Percentiles rank a stretch among this genome's conserved stretches.
phyloP scores from a whole-genome alignment of 1,284 basidiomycete species.

The Fomitopsis betulina region DNA sequence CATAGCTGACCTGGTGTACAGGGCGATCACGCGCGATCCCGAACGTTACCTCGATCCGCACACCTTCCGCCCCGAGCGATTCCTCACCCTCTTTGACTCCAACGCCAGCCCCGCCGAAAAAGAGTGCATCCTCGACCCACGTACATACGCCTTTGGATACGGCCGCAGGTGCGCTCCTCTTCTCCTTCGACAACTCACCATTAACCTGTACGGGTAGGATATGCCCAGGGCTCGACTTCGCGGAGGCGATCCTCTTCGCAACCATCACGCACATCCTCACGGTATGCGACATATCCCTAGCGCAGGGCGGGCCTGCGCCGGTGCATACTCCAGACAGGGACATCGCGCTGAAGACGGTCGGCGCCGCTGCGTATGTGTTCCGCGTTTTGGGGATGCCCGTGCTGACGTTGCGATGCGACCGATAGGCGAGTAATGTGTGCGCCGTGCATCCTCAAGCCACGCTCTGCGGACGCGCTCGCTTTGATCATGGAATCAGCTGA shows the following conservation, averaged over 20 bases:
- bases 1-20: background rate
- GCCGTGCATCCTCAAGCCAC: background rate
- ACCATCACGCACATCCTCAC: background rate
- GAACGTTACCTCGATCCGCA: constrained; percentile 14
- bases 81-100: constrained; percentile 4
- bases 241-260: constrained; percentile 1
- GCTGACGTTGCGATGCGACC: background rate
- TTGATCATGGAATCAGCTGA: background rate
- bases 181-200: no score
- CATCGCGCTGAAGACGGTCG: background rate
- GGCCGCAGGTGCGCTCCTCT: constrained; percentile 16
- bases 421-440: background rate
- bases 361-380: background rate
- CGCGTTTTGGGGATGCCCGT: background rate
- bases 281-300: background rate
- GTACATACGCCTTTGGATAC: constrained; percentile 12
- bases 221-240: constrained; percentile 21
- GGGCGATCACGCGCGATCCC: constrained; percentile 24
- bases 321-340: background rate
- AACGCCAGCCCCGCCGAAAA: background rate
- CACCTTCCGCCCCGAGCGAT: constrained; percentile 19
- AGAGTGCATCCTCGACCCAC: background rate
- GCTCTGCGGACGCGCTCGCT: background rate
- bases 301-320: background rate
- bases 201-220: constrained; percentile 12